Evolutionary conservation across 129 eudicot genomes (phyloP), one percentile per base, ranked within the genome.

Genomic region (Deinandra increscens): DNA sequence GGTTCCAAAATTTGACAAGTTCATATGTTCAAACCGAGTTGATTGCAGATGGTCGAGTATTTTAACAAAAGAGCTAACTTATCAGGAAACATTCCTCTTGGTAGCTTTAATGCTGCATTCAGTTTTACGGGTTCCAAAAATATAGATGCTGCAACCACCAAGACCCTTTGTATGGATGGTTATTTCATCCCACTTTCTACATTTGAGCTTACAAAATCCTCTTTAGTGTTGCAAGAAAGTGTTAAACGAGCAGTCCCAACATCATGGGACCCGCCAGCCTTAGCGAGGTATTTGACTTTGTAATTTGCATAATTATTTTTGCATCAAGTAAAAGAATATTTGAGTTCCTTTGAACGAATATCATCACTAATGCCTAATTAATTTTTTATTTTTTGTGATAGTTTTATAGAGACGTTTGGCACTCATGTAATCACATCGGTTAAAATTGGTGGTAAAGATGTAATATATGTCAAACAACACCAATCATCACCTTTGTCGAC

Each of bases 381-480:
- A 48, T 39, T n/a, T 14, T 14, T 1, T 20, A 12, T n/a, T 53
- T 70, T 8, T 78, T 73, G 14, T 38, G 10, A 66, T 85, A 92
- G 98, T 77, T 92, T 92, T 70, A 92, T 92, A 22, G 96, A 92
- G 80, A 92, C 79, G 68, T 92, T 86, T 76, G 98, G 98, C 42
- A 92, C 98, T 6, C 98, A 92, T 78, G 83, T 92, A 37, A 86
- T 92, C 68, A 84, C 87, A 46, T 88, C 98, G 11, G 85, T 88
- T 33, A 88, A 96, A 31, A 82, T 92, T 76, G 98, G 98, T 58
- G 98, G 98, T 63, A 92, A 86, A 82, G 96, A 92, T 78, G 96
- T 92, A 55, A 84, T 92, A 62, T 92, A 84, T 65, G 89, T 88
- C 55, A 86, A 82, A 71, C 98, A 92, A 73, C 95, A 86, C 68